phyloP scores from a whole-genome alignment of 176 grass and related monocot species.

The Oryza glaberrima region DNA sequence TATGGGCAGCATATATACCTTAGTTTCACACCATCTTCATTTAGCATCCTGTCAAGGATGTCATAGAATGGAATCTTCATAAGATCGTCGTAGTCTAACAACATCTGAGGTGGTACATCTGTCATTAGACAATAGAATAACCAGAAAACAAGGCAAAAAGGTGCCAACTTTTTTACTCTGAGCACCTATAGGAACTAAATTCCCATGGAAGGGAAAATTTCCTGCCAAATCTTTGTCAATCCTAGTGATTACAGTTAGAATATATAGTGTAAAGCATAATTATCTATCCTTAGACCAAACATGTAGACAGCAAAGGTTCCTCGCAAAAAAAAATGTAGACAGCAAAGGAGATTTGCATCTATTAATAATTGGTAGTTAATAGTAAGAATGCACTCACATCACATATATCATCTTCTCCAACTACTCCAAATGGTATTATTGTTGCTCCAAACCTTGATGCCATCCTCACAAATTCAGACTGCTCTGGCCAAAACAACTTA shows the following conservation, averaged over 20 bases:
- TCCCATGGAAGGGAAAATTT: not conserved
- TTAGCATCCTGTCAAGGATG: slow-evolving; percentile 61
- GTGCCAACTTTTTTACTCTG: not conserved
- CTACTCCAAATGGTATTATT: slow-evolving; percentile 87
- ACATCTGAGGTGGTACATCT: slow-evolving; percentile 46
- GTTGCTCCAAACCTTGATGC: slow-evolving; percentile 86
- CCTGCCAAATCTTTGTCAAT: not conserved
- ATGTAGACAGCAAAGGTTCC: not conserved
- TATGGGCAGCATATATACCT: slow-evolving; percentile 52
- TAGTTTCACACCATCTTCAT: slow-evolving; percentile 57
- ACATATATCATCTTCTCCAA: slow-evolving; percentile 92
- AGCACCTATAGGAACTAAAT: not conserved
- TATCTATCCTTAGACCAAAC: not conserved
- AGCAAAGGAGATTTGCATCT: not conserved
- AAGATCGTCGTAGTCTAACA: slow-evolving; percentile 92
- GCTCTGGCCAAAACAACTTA: slow-evolving; percentile 86
- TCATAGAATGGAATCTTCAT: slow-evolving; percentile 86
- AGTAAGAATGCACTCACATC: slow-evolving; percentile 51
- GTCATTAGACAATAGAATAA: slow-evolving; percentile 14
- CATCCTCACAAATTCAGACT: slow-evolving; percentile 94
- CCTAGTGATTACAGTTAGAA: not conserved
- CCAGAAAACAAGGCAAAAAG: not conserved
- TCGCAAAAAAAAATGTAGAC: too few relatives aligned
- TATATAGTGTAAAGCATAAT: not conserved
- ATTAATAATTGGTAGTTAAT: not conserved